Conservation (phyloP, 148 eudicot species). For the Fagopyrum homotropicum region DNA sequence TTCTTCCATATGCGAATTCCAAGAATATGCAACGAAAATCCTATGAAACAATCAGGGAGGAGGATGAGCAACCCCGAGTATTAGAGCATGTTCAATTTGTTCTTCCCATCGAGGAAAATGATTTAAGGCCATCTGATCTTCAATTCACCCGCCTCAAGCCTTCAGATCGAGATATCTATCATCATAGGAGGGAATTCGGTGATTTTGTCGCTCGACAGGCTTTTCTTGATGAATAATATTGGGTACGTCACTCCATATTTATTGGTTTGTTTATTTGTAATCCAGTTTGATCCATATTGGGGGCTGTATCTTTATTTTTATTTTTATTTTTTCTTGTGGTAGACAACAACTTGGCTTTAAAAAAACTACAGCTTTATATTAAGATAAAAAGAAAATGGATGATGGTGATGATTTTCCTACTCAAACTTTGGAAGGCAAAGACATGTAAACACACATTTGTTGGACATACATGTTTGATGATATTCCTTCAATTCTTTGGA, state of each 20-base stretch:
- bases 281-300: not conserved
- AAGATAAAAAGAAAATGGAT: too few species aligned
- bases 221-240: slow-evolving; percentile 62
- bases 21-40: slow-evolving; percentile 2
- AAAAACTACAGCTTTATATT: too few species aligned
- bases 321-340: slow-evolving; percentile 18
- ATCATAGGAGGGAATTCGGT: slow-evolving; percentile 44
- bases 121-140: slow-evolving; percentile 21
- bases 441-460: slow-evolving; percentile 58
- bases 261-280: not conserved
- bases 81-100: not conserved
- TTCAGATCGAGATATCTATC: slow-evolving; percentile 17
- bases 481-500: not conserved
- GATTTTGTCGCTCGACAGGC: slow-evolving; percentile 64
- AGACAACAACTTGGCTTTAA: slow-evolving; percentile 93
- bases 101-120: not conserved
- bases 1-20: not conserved
- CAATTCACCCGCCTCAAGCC: slow-evolving; percentile 41
- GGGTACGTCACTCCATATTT: slow-evolving; percentile 30
- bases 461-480: slow-evolving; percentile 63
- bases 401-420: too few species aligned
- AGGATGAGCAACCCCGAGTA: not conserved
- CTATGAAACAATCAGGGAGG: not conserved
- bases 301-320: not conserved
- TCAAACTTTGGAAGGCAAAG: slow-evolving; percentile 92